Evolutionary conservation across 108 stramenopile genomes (phyloP), one percentile per base, ranked within the genome.

Genomic region (Discostella pseudostelligera): DNA sequence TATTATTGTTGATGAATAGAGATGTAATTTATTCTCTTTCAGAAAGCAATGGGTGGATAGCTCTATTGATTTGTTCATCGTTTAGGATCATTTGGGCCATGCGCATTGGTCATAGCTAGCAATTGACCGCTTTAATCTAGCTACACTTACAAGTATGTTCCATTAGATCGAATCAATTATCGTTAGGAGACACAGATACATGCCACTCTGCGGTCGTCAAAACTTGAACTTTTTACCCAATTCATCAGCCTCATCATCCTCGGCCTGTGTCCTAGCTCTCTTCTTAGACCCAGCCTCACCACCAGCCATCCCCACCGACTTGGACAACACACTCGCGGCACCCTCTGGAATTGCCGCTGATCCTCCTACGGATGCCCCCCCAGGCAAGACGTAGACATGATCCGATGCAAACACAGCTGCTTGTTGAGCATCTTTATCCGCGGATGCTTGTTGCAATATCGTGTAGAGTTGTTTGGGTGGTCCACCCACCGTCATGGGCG

Each of bases 171-270:
- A n/a, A n/a, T n/a, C n/a, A n/a, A n/a, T n/a, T n/a, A n/a, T n/a
- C n/a, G n/a, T n/a, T n/a, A n/a, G n/a, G n/a, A n/a, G n/a, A n/a
- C n/a, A n/a, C n/a, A n/a, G n/a, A n/a, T n/a, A n/a, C n/a, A n/a
- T n/a, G n/a, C n/a, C n/a, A n/a, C n/a, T n/a, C n/a, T n/a, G n/a
- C n/a, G n/a, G n/a, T n/a, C n/a, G 32, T 79, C 84, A 96, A 77
- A 96, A 96, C 60, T 96, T 96, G 79, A 93, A 96, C 47, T 87
- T 89, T 67, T 92, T 89, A 12, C 78, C 87, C 47, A 87, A 49
- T 17, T 87, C 90, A 26, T 82, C 88, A 0, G 87, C 86, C 26
- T 89, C 92, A 29, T 90, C 89, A n/a, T 87, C 87, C 39, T 90
- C 88, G 19, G 76, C 72, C n/a, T 84, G 55, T 29, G 87, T 80